Evolutionary conservation across 2,329 filamentous ascomycete species (phyloP), one percentile per base, ranked within the genome.

Genomic region (Tolypocladium amazonense): DNA sequence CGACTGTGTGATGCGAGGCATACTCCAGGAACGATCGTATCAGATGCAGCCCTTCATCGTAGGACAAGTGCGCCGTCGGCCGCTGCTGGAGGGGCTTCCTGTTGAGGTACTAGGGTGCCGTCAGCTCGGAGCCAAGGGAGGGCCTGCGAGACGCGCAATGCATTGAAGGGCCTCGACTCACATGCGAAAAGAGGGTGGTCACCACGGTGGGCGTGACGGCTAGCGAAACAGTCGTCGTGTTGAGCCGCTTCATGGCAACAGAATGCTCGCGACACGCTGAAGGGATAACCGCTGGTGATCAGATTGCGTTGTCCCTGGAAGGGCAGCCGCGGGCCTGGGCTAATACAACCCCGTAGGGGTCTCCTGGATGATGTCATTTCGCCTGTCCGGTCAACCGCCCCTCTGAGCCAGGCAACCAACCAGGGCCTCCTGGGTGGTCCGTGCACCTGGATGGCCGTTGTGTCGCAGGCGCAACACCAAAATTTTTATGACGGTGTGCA

Each of bases 131-230:
- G 12, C 11, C 18, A 12, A n/a, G 50, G 27, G 30, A n/a, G 25
- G 23, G 11, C 43, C 23, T 12, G 23, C 25, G 12, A 18, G 15
- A 12, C 47, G 27, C 27, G 6, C 4, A 8, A 4, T 52, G 47
- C 47, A 33, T 52, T 11, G 43, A 20, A 20, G 6, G 9, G 50
- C 27, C 18, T 52, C 25, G 4, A 72, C 86, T 67, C 81, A 92
- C 90, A 80, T 97, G 94, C 61, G 87, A 88, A 67, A 97, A 79
- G 63, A 93, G 87, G 18, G 93, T 97, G 65, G 89, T 87, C 59
- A 97, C 81, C 55, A 96, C 89, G 4, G 89, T 92, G 15, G 94
- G 93, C 63, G 92, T 91, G 59, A 97, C 88, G 56, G 92, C 92
- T 64, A 90, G 82, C 60, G 87, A 86, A 62, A 97, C 88, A 18